Evolutionary conservation across 495 filamentous ascomycete genomes (phyloP).

Genomic region (Hypoxylon subgilvum): DNA sequence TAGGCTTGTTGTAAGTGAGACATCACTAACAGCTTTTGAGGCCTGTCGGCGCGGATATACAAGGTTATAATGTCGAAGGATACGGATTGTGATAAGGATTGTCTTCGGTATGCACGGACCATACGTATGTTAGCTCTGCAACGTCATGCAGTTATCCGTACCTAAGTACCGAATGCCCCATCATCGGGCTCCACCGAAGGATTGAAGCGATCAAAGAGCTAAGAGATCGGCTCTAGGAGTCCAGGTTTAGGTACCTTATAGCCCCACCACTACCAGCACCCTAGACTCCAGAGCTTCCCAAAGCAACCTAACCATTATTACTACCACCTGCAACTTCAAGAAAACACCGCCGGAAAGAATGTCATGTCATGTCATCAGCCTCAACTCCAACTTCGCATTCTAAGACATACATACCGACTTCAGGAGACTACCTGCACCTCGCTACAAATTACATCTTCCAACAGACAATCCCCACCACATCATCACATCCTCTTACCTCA

Average conservation of each 20-base stretch:
- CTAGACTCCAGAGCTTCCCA: constrained; percentile 30
- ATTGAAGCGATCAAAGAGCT: neutral
- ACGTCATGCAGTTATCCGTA: no score
- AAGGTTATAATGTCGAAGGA: neutral
- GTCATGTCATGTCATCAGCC: constrained; percentile 33
- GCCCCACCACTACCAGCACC: no score
- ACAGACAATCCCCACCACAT: constrained; percentile 8
- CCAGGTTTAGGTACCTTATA: neutral
- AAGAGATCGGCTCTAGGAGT: no score
- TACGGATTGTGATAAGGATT: no score
- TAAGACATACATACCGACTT: constrained; percentile 33
- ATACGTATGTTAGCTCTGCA: no score
- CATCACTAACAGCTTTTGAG: constrained; percentile 24
- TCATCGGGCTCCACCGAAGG: neutral
- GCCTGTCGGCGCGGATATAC: constrained; percentile 17
- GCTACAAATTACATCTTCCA: neutral
- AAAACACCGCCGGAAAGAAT: constrained; percentile 14
- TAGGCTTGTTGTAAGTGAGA: constrained; percentile 30
- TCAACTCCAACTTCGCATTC: constrained; percentile 37
- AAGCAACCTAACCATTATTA: constrained; percentile 1
- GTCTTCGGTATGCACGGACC: constrained; percentile 7
- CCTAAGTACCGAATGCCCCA: no score
- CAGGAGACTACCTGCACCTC: constrained; percentile 13
- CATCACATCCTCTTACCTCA: neutral
- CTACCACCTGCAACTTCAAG: neutral